These are phyloP conservation scores for Yamadazyma akitaensis DNA, from an alignment of 805 yeast species.

Conservation along the genomic window DNA sequence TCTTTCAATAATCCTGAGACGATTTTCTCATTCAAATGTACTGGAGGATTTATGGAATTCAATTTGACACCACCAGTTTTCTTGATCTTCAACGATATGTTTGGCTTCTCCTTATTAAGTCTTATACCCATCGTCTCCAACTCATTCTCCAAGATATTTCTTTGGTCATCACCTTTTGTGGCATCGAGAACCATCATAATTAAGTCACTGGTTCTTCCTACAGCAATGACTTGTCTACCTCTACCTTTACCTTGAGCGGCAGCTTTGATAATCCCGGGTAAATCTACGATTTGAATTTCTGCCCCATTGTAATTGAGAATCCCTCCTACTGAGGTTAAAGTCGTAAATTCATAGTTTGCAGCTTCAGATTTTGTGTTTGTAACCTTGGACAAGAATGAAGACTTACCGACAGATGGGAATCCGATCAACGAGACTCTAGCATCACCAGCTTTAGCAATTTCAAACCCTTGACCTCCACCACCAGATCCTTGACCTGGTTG, in stretches of 20 bases:
- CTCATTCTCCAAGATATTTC: conserved; percentile 82
- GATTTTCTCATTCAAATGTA: conserved; percentile 74
- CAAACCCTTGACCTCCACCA: conserved; percentile 85
- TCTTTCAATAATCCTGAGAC: conserved; percentile 77
- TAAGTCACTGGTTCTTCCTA: conserved; percentile 92
- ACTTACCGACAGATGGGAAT: conserved; percentile 96
- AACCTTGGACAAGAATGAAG: conserved; percentile 82
- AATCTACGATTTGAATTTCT: conserved; percentile 93
- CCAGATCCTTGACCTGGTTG: conserved; percentile 70
- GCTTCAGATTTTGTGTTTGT: conserved; percentile 94
- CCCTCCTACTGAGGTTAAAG: conserved; percentile 95
- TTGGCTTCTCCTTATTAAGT: conserved; percentile 77
- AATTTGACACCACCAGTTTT: conserved; percentile 90
- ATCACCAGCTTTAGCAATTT: conserved; percentile 93
- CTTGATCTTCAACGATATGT: conserved; percentile 72
- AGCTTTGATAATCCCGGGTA: conserved; percentile 96
- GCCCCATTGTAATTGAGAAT: conserved; percentile 94
- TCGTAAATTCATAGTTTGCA: conserved; percentile 93
- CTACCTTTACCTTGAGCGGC: conserved; percentile 97
- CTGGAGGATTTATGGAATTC: conserved; percentile 78
- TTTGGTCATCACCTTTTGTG: conserved; percentile 87
- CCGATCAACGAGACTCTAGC: conserved; percentile 95
- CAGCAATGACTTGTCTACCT: conserved; percentile 94
- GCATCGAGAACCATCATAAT: conserved; percentile 94
- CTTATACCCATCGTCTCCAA: conserved; percentile 93